Percentiles rank a stretch among this genome's conserved stretches.
Conservation (phyloP, 495 filamentous ascomycete genomes). For the Penicillium daleae region DNA sequence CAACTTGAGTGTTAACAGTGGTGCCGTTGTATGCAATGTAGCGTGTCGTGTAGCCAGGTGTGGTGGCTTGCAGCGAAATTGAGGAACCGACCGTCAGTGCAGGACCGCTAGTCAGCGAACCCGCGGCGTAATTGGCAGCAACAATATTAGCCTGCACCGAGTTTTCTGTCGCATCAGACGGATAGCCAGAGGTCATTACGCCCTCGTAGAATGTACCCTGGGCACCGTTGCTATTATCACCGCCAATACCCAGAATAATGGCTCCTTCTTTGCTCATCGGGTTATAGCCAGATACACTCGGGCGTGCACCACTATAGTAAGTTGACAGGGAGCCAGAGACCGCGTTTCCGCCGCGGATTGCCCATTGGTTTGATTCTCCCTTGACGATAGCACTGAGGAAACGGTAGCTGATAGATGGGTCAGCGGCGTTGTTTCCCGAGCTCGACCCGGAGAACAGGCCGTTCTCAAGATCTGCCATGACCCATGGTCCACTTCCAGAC, state of each 20-base stretch:
- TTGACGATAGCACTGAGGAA: constrained; percentile 59
- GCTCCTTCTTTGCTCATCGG: constrained; percentile 65
- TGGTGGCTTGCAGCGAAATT: constrained; percentile 55
- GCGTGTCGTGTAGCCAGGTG: constrained; percentile 51
- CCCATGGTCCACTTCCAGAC: constrained; percentile 58
- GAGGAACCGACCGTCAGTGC: constrained; percentile 51
- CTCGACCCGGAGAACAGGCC: constrained; percentile 56
- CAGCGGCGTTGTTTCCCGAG: constrained; percentile 42
- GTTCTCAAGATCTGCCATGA: constrained; percentile 67
- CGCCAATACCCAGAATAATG: constrained; percentile 63
- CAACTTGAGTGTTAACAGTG: constrained; percentile 54
- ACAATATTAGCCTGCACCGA: constrained; percentile 62
- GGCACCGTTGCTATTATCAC: constrained; percentile 57
- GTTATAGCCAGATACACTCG: constrained; percentile 54
- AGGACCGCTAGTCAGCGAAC: constrained; percentile 51
- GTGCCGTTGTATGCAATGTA: constrained; percentile 55
- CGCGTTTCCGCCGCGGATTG: constrained; percentile 57
- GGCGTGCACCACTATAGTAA: constrained; percentile 56
- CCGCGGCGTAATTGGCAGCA: constrained; percentile 54
- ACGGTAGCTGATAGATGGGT: constrained; percentile 52
- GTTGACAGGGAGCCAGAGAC: constrained; percentile 58
- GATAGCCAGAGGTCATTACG: constrained; percentile 62
- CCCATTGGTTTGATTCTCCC: constrained; percentile 54
- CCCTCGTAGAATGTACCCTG: constrained; percentile 67
- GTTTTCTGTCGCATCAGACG: constrained; percentile 57